A percentile compares a stretch with the other conserved stretches of the same genome.
Evolutionary conservation across 2,329 filamentous ascomycete genomes (phyloP).

Genomic region (Coniochaeta hoffmannii): DNA sequence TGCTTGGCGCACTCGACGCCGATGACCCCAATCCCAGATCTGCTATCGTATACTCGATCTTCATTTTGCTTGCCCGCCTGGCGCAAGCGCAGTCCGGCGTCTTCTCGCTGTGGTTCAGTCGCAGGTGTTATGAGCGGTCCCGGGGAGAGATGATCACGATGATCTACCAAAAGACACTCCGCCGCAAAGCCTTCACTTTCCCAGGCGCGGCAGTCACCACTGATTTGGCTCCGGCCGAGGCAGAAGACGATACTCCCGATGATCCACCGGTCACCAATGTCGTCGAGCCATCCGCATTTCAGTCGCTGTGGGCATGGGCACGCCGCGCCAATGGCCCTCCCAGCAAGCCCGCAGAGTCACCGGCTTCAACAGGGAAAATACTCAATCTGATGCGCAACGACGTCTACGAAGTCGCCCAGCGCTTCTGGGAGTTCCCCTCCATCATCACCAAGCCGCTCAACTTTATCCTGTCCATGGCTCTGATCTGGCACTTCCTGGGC

Average conservation of each 20-base stretch:
- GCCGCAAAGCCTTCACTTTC: conserved; percentile 49
- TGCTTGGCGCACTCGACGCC: conserved; percentile 60
- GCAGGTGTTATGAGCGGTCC: conserved; percentile 75
- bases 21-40: conserved; percentile 39
- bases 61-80: conserved; percentile 55
- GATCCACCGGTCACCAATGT: background rate
- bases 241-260: conserved; percentile 9
- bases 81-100: conserved; percentile 58
- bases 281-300: conserved; percentile 2
- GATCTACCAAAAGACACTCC: conserved; percentile 71
- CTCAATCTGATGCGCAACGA: conserved; percentile 79
- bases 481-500: conserved; percentile 74
- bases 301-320: conserved; percentile 9
- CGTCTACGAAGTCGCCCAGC: conserved; percentile 73
- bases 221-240: background rate
- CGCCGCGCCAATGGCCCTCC: conserved; percentile 5
- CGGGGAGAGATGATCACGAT: conserved; percentile 82
- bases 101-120: conserved; percentile 72
- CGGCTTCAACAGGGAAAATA: conserved; percentile 83
- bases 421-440: conserved; percentile 82
- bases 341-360: conserved; percentile 14
- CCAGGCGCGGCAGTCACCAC: conserved; percentile 15
- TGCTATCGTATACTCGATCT: conserved; percentile 56
- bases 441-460: conserved; percentile 71
- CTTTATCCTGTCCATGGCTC: conserved; percentile 62